phyloP scores from a whole-genome alignment of 805 yeast genomes.

The Naumovozyma dairenensis region DNA sequence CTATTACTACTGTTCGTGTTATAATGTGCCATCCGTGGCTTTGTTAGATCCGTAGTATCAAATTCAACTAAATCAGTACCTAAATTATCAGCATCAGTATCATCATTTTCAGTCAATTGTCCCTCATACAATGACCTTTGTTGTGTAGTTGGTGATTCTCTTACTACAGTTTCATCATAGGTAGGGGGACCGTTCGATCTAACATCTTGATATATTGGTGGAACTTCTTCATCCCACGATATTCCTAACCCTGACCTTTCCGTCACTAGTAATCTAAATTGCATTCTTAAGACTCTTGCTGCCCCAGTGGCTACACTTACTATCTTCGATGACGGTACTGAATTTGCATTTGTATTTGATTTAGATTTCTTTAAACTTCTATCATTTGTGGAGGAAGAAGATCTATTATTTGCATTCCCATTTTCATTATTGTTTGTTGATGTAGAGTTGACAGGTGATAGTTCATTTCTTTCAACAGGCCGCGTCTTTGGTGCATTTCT shows the following conservation, averaged over 20 bases:
- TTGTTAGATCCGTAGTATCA: slow-evolving; percentile 5
- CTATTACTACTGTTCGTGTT: slow-evolving; percentile 5
- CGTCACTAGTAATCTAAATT: slow-evolving; percentile 70
- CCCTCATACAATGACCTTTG: not conserved
- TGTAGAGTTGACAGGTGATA: slow-evolving; percentile 11
- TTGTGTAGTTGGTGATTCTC: not conserved
- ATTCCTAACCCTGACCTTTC: slow-evolving; percentile 94
- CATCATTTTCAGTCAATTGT: not conserved
- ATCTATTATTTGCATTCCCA: slow-evolving; percentile 1
- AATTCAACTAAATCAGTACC: not conserved
- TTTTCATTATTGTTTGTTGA: slow-evolving; percentile 4
- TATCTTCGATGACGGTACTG: slow-evolving; percentile 10
- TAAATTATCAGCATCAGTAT: not conserved
- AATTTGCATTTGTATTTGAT: not conserved
- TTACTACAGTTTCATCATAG: slow-evolving; percentile 36
- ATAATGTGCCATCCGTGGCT: slow-evolving; percentile 24
- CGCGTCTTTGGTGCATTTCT: slow-evolving; percentile 19
- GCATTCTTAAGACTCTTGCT: slow-evolving; percentile 91
- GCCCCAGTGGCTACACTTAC: slow-evolving; percentile 85
- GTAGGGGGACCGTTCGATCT: slow-evolving; percentile 79
- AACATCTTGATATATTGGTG: slow-evolving; percentile 88
- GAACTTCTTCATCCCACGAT: slow-evolving; percentile 98
- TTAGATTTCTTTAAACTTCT: slow-evolving; percentile 4
- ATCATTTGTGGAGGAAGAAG: slow-evolving; percentile 1
- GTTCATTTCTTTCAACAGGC: slow-evolving; percentile 17